Evolutionary conservation across 768 basidiomycete genomes (phyloP).

Genomic region (Psilocybe sp.): DNA sequence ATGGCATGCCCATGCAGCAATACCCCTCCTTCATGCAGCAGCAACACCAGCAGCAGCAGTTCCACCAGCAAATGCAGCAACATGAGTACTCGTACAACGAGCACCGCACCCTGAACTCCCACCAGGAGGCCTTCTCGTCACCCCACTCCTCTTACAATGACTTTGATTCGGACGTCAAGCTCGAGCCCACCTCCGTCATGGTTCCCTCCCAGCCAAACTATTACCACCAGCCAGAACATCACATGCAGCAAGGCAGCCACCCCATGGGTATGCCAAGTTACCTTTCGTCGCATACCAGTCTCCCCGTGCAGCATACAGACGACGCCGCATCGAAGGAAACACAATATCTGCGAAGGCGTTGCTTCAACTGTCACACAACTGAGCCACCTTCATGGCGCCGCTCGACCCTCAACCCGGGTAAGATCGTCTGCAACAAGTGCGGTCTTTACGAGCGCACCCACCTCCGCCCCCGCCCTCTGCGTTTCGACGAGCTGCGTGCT

Average conservation of each 20-base stretch:
- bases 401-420: slow-evolving; percentile 84
- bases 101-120: slow-evolving; percentile 31
- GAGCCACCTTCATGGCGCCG: slow-evolving; percentile 89
- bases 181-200: slow-evolving; percentile 61
- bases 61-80: slow-evolving; percentile 12
- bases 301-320: slow-evolving; percentile 85
- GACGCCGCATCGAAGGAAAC: slow-evolving; percentile 90
- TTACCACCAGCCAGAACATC: slow-evolving; percentile 33
- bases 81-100: slow-evolving; percentile 4
- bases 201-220: slow-evolving; percentile 59
- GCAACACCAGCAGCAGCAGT: slow-evolving; percentile 41
- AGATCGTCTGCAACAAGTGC: slow-evolving; percentile 94
- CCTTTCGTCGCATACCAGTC: slow-evolving; percentile 41
- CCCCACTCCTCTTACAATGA: slow-evolving; percentile 48
- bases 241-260: slow-evolving; percentile 6
- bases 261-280: slow-evolving; percentile 34
- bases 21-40: slow-evolving; percentile 40
- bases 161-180: slow-evolving; percentile 57
- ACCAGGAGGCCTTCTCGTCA: slow-evolving; percentile 31
- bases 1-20: slow-evolving; percentile 36
- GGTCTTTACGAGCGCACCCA: slow-evolving; percentile 90
- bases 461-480: slow-evolving; percentile 74
- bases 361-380: slow-evolving; percentile 90
- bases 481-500: slow-evolving; percentile 84
- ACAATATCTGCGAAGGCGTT: slow-evolving; percentile 82